Evolutionary conservation across 2,329 filamentous ascomycete species (phyloP), one percentile per base, ranked within the genome.

Genomic region (Trichoderma brevicompactum): DNA sequence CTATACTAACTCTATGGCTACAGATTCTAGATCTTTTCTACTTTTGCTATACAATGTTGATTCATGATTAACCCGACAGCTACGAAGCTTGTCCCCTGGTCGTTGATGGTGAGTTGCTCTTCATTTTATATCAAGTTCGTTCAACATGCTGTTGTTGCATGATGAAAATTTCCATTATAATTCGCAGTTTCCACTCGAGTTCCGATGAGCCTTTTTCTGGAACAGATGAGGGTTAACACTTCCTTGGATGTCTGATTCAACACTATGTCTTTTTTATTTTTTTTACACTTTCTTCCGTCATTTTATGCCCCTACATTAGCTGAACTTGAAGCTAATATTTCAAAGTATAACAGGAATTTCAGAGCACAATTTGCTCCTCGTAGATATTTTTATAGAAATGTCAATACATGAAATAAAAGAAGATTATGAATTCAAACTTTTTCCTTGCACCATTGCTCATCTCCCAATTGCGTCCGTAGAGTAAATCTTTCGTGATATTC

Each of bases 161-260:
- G 89, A 91, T 91, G 88, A 91, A 90, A 88, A 78, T 85, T 85
- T 83, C 88, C 85, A 78, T 83, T 81, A 28, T 86, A 83, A 91
- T 92, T 93, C 89, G 90, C 90, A 92, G 90, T 92, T 92, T 92
- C 87, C 89, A 91, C 90, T 91, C 83, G 88, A 91, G 87, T 84
- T 85, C 83, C 83, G 79, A 77, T 70, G 77, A 87, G 89, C 88
- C 87, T 87, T 87, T 83, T 81, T 80, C 79, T 80, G 84, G 83
- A 85, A 84, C 81, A 88, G 75, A 89, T 91, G 89, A 91, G 84
- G 83, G 88, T 77, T 76, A 77, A 80, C 76, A 75, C 87, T 90
- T 90, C 87, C 87, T 91, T 91, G 88, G 89, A 90, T 90, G 88
- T 90, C 87, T 89, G 86, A 89, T 80, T 69, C 72, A 72, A 75